Base-by-base conservation (phyloP, 352 stramenopile species). In the Globisporangium sylvaticum region DNA sequence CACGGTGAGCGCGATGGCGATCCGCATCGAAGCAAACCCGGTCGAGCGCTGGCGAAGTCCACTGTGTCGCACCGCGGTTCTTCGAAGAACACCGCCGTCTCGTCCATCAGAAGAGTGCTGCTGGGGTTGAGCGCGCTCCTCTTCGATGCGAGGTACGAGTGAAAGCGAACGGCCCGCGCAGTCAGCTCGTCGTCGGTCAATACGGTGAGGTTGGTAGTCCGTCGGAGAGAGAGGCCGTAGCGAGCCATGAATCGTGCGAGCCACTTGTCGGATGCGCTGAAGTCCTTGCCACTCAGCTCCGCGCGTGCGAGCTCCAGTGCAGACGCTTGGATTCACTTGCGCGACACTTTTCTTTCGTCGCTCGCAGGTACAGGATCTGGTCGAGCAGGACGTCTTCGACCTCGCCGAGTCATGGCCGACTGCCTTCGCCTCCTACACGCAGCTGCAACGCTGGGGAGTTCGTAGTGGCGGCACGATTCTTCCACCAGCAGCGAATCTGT, bases 1-100 rank as follows among this genome's bases (percentile, higher is more conserved):
- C 8, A 53, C 1, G 18, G 57, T 48, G 57, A 50, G 34, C n/a
- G 24, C 24, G 3, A 31, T 24, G 15, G 22, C 53, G 29, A 62
- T 50, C 34, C 29, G 22, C 57, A 62, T 62, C 57, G 57, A 62
- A 14, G 57, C 20, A 24, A 58, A n/a, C n/a, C n/a, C n/a, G n/a
- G n/a, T n/a, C n/a, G 24, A 34, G 46, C 57, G 3, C 73, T 67
- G 10, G 39, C 59, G 3, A 71, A 24, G 22, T 79, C 64, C 4
- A 73, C 31, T 18, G 60, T 76, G 34, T 72, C 52, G 12, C 61
- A n/a, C 3, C 56, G 59, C 1, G 58, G 62, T 20, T 71, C 64
- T 63, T 78, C 64, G 54, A 80, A 77, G 22, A 71, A 77, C 0
- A 79, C 73, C 0, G 70, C 71, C 10, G 65, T 75, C 53, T 71